Evolutionary conservation across 441 rosid genomes (phyloP), one percentile per base, ranked within the genome.

Genomic region (Lepidium campestre): DNA sequence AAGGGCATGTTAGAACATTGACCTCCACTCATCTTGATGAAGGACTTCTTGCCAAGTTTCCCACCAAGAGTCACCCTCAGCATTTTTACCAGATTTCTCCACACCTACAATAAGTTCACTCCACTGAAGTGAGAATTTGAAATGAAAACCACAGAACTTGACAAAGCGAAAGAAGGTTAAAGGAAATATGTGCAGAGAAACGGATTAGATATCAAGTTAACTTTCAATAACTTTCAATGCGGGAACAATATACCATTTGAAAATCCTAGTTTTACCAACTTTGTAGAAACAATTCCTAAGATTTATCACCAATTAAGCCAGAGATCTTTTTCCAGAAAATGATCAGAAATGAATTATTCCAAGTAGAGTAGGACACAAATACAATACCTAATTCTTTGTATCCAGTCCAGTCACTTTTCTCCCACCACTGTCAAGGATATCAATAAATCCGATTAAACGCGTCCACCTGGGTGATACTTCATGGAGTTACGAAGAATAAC

Each of bases 401-500:
- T 72, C 99, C 99, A 18, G 87, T 91, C 99, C 98, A 94, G 79
- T 94, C 86, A 83, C 99, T 91, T 83, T 94, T 94, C 96, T 94
- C 99, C 99, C 99, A 94, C 99, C 99, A 94, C 99, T 94, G 99
- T 80, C 91, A 94, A 86, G 79, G 75, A 88, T 82, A 91, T 80
- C 80, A 89, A 85, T 65, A 86, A 89, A 90, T 82, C 85, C 80
- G 79, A 85, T 86, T 89, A 86, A 84, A 76, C 35, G 84, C 82
- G 79, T 81, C 83, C 78, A 83, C 86, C 91, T 74, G 81, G 85
- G 77, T 79, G 80, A 82, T 85, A 77, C 82, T 79, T 67, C 59
- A 75, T 62, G 45, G 58, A 47, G 84, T 82, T 75, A 82, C 77
- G 53, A 76, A 77, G 58, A 79, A 69, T 65, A 79, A 83, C 69